phyloP scores from a whole-genome alignment of 176 grass and related monocot species.

The Aechmea fasciata region DNA sequence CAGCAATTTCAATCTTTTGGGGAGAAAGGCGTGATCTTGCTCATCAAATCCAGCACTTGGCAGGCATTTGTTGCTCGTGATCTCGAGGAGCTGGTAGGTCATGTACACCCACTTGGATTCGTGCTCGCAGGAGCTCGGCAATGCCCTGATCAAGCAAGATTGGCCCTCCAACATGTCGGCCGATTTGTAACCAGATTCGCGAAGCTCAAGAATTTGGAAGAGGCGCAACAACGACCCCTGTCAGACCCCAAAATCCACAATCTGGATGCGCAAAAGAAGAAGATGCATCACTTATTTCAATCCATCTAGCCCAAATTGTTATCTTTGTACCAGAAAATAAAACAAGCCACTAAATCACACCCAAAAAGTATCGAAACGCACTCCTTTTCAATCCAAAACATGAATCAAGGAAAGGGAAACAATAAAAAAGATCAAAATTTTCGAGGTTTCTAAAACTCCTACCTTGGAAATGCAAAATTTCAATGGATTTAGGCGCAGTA shows the following conservation, averaged over 20 bases:
- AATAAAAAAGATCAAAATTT: constrained; percentile 1
- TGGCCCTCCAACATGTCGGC: constrained; percentile 72
- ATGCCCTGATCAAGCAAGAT: constrained; percentile 67
- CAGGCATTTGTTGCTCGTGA: constrained; percentile 58
- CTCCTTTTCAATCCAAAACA: background rate
- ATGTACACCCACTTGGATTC: constrained; percentile 74
- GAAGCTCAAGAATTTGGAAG: constrained; percentile 7
- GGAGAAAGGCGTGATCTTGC: constrained; percentile 12
- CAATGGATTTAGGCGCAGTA: constrained; percentile 11
- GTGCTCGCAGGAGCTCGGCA: constrained; percentile 55
- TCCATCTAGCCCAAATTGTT: background rate
- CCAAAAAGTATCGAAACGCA: background rate
- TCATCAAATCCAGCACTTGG: constrained; percentile 14
- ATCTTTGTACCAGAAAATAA: background rate
- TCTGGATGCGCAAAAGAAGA: constrained; percentile 13
- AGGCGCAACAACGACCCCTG: background rate
- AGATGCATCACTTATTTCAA: constrained; percentile 1
- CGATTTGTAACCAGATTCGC: constrained; percentile 4
- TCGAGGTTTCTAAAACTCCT: constrained; percentile 3
- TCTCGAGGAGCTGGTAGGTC: constrained; percentile 80
- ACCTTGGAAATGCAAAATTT: constrained; percentile 4
- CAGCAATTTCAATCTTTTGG: constrained; percentile 19
- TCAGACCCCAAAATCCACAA: background rate
- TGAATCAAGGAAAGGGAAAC: background rate
- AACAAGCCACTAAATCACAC: background rate